These are phyloP conservation scores for Euphrasia arctica DNA, from an alignment of 305 asterid genomes.

Conservation along the genomic window DNA sequence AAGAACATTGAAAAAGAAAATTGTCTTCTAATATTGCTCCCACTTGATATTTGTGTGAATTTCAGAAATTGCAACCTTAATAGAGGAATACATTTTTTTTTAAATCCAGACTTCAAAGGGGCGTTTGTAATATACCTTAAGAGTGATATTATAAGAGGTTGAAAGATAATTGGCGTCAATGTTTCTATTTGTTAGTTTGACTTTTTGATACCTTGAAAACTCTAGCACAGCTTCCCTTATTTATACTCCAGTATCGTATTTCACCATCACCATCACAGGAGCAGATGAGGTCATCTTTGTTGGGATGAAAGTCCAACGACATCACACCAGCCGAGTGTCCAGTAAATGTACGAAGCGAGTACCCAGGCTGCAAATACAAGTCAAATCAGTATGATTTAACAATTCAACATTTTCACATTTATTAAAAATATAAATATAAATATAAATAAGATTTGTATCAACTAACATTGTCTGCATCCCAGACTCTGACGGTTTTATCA, in stretches of 20 bases:
- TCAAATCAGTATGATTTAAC: background rate
- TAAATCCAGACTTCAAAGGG: too few relatives aligned
- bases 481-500: slow-evolving; percentile 93
- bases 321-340: slow-evolving; percentile 89
- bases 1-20: background rate
- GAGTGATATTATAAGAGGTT: too few relatives aligned
- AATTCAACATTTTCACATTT: background rate
- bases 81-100: background rate
- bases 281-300: slow-evolving; percentile 87
- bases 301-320: slow-evolving; percentile 97
- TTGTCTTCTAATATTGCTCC: background rate
- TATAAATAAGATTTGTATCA: background rate
- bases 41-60: background rate
- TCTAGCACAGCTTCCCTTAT: slow-evolving; percentile 66
- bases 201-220: slow-evolving; percentile 65
- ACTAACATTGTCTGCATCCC: slow-evolving; percentile 95
- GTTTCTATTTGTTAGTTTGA: background rate
- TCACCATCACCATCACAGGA: slow-evolving; percentile 96
- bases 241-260: slow-evolving; percentile 90
- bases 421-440: slow-evolving; percentile 36
- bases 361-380: slow-evolving; percentile 55
- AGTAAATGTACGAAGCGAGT: slow-evolving; percentile 81
- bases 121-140: too few relatives aligned
- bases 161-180: too few relatives aligned
- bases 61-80: background rate